Base-by-base conservation (phyloP, 2,329 filamentous ascomycete species). In the Trichophyton rubrum region DNA sequence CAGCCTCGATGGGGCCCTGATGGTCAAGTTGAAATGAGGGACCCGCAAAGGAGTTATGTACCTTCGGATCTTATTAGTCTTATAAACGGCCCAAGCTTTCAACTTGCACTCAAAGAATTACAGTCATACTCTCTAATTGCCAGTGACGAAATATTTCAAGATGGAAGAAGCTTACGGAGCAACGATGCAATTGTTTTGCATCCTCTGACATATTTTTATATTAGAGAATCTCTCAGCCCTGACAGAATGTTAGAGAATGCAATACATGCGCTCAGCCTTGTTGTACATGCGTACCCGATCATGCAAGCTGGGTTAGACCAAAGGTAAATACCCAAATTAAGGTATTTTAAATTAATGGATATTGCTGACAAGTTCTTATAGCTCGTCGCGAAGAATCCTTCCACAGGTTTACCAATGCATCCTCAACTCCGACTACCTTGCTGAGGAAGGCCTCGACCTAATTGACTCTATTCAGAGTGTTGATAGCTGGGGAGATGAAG, bases 121-220 rank as follows among this genome's bases (percentile, higher is more conserved):
- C 56, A 56, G 15, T 47, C 38, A 4, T 60, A 47, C 33, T 51
- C 59, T 9, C 27, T 60, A 15, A 60, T 60, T 35, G 49, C 49
- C 15, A 60, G 30, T 11, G 49, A 47, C 17, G 51, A 56, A 22
- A 47, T n/a, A 35, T 45, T 56, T 30, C 51, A 60, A 35, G 49
- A 56, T 3, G 35, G 22, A 9, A 27, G 24, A 7, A 27, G 3
- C 45, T 13, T 5, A 7, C 5, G 22, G 3, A 13, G 11, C 27
- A 17, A 56, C 15, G 51, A 56, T 33, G 13, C 49, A 20, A 60
- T 60, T 8, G 49, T 60, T 11, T 35, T 60, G n/a, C 59, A 60
- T 56, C 59, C 59, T 4, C 35, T 60, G 24, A 56, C 59, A n/a
- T 60, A 60, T 22, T 20, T 22, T 5, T 60, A 60, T 47, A 30